A percentile compares a stretch with the other conserved stretches of the same genome.
These are phyloP conservation scores for Amanita fuliginea DNA, from an alignment of 768 basidiomycete genomes.

Conservation along the genomic window DNA sequence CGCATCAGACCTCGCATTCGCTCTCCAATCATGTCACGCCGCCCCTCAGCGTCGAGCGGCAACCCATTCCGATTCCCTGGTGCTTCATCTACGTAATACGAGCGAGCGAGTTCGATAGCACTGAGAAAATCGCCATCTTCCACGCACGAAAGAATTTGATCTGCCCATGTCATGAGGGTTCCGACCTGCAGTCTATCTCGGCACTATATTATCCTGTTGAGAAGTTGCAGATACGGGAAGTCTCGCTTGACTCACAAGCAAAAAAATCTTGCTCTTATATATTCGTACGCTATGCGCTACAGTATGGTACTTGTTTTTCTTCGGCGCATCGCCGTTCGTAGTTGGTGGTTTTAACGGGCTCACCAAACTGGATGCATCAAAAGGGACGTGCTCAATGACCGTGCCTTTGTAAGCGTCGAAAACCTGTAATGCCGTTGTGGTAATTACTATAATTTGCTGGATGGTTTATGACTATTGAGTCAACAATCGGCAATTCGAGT, in stretches of 20 bases:
- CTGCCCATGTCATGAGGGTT: conserved; percentile 89
- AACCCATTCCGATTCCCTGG: conserved; percentile 84
- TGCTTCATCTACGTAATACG: conserved; percentile 72
- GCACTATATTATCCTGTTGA: conserved; percentile 31
- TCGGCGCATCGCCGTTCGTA: conserved; percentile 35
- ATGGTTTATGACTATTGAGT: conserved; percentile 6
- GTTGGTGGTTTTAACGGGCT: conserved; percentile 39
- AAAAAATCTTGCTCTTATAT: conserved; percentile 87
- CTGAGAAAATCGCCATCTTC: conserved; percentile 79
- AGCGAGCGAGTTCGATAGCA: conserved; percentile 78
- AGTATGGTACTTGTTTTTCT: conserved; percentile 33
- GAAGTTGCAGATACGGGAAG: background rate
- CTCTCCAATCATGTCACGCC: conserved; percentile 55
- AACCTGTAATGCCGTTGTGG: conserved; percentile 47
- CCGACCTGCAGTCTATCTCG: conserved; percentile 65
- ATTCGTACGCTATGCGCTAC: conserved; percentile 62
- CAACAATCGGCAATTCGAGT: background rate
- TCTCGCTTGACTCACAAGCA: conserved; percentile 57
- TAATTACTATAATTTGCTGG: conserved; percentile 64
- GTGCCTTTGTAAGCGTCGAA: conserved; percentile 50
- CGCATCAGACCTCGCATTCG: conserved; percentile 76
- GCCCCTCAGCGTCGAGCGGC: conserved; percentile 50
- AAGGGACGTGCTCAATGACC: conserved; percentile 50
- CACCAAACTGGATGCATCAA: conserved; percentile 45
- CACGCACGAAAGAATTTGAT: conserved; percentile 76